Evolutionary conservation across 495 filamentous ascomycete genomes (phyloP).

Genomic region (Clohesyomyces aquaticus): DNA sequence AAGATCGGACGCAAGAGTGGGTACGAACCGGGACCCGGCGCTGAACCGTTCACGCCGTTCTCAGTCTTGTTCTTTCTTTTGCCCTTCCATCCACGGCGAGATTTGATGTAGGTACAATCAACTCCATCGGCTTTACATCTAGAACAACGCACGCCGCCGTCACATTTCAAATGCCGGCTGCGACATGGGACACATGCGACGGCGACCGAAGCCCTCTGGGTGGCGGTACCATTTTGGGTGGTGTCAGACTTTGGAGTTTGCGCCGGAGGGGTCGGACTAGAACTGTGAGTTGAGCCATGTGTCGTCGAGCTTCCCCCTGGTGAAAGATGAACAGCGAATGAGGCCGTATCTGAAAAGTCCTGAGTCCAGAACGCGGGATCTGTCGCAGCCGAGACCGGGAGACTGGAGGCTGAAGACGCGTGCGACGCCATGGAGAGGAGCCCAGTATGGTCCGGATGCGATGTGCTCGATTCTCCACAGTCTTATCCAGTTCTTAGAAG

Average conservation of each 20-base stretch:
- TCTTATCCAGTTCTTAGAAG: background rate
- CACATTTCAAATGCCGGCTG: slow-evolving; percentile 57
- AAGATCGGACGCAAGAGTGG: background rate
- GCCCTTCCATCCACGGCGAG: slow-evolving; percentile 40
- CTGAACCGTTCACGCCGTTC: slow-evolving; percentile 10
- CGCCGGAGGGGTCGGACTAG: slow-evolving; percentile 24
- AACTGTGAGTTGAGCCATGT: slow-evolving; percentile 2
- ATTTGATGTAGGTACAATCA: slow-evolving; percentile 43
- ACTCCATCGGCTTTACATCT: slow-evolving; percentile 38
- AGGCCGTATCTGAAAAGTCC: slow-evolving; percentile 24
- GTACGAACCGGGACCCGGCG: slow-evolving; percentile 22
- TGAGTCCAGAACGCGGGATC: slow-evolving; percentile 34
- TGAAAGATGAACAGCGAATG: slow-evolving; percentile 27
- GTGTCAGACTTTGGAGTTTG: slow-evolving; percentile 21
- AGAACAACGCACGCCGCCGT: slow-evolving; percentile 41
- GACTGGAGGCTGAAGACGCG: slow-evolving; percentile 8
- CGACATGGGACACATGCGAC: slow-evolving; percentile 61
- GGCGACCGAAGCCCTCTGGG: slow-evolving; percentile 34
- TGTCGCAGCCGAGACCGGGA: slow-evolving; percentile 20
- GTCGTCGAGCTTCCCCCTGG: slow-evolving; percentile 25
- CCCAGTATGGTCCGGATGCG: background rate
- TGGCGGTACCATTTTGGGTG: slow-evolving; percentile 6
- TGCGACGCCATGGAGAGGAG: slow-evolving; percentile 35
- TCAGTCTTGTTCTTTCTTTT: slow-evolving; percentile 35
- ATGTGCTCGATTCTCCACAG: slow-evolving; percentile 8